phyloP scores from a whole-genome alignment of 2,329 filamentous ascomycete genomes.

The Alternaria postmessia region DNA sequence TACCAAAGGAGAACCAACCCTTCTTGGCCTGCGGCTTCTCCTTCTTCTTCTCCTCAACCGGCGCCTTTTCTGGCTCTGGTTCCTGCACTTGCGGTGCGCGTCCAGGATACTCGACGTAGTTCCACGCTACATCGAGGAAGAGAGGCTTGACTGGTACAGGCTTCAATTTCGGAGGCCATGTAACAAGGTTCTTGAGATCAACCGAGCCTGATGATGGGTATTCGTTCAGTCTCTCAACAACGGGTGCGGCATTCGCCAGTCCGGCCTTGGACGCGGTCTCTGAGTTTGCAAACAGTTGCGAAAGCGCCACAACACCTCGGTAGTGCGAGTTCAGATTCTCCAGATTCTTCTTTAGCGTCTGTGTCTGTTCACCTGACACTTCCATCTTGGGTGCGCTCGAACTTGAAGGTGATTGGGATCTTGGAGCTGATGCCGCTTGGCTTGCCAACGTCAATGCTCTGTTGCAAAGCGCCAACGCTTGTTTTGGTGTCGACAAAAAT shows the following conservation, averaged over 20 bases:
- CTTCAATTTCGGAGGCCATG: conserved; percentile 84
- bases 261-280: conserved; percentile 57
- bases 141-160: conserved; percentile 91
- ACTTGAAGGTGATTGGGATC: conserved; percentile 42
- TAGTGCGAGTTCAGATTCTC: conserved; percentile 78
- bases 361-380: conserved; percentile 67
- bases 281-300: conserved; percentile 65
- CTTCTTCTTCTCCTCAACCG: conserved; percentile 36
- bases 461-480: conserved; percentile 85
- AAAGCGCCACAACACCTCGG: conserved; percentile 85
- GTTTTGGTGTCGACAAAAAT: conserved; percentile 73
- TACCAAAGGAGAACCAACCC: conserved; percentile 62
- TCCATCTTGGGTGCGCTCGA: conserved; percentile 69
- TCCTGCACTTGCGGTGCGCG: conserved; percentile 53
- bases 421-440: conserved; percentile 55
- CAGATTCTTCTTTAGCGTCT: conserved; percentile 69
- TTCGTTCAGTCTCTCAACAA: conserved; percentile 77
- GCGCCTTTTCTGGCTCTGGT: conserved; percentile 35
- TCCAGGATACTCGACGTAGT: conserved; percentile 92
- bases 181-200: conserved; percentile 81
- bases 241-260: conserved; percentile 61
- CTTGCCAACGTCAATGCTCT: conserved; percentile 72
- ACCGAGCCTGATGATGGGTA: conserved; percentile 73
- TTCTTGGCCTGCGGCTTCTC: conserved; percentile 56
- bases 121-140: conserved; percentile 96